Evolutionary conservation across 2,329 filamentous ascomycete genomes (phyloP).

Genomic region (Venturia effusa): DNA sequence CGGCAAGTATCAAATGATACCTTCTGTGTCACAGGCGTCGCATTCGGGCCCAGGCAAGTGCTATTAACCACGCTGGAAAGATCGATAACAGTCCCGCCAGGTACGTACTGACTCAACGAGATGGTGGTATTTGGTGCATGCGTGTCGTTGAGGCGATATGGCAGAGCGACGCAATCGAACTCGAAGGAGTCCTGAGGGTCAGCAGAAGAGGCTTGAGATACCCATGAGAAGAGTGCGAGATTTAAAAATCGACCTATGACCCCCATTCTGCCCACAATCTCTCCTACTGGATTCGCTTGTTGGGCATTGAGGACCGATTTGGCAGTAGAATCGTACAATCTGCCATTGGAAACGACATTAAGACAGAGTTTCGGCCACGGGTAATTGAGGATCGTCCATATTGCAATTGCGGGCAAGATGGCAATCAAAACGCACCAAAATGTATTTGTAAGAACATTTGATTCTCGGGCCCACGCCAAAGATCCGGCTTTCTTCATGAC

Average conservation of each 20-base stretch:
- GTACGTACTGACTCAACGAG: not conserved
- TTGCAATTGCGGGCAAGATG: not conserved
- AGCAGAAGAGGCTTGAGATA: not conserved
- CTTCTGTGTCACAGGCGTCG: not conserved
- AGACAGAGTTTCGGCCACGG: not conserved
- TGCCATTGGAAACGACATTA: not conserved
- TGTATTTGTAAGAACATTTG: not conserved
- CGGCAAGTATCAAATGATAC: slow-evolving; percentile 27
- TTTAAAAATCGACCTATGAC: not conserved
- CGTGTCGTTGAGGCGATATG: not conserved
- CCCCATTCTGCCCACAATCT: not conserved
- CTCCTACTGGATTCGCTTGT: not conserved
- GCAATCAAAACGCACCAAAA: not conserved
- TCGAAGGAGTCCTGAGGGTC: not conserved
- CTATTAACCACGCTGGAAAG: not conserved
- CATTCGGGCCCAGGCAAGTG: not conserved
- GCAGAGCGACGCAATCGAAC: not conserved
- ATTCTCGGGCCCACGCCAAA: not conserved
- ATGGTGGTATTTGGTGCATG: not conserved
- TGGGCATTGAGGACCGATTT: not conserved
- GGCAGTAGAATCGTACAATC: not conserved
- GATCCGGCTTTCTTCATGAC: not conserved
- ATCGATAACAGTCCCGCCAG: not conserved
- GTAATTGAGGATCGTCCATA: not conserved
- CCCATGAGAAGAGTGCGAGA: not conserved